A percentile compares a stretch with the other conserved stretches of the same genome.
These are phyloP conservation scores for Hericium coralloides DNA, from an alignment of 768 basidiomycete species.

Conservation along the genomic window DNA sequence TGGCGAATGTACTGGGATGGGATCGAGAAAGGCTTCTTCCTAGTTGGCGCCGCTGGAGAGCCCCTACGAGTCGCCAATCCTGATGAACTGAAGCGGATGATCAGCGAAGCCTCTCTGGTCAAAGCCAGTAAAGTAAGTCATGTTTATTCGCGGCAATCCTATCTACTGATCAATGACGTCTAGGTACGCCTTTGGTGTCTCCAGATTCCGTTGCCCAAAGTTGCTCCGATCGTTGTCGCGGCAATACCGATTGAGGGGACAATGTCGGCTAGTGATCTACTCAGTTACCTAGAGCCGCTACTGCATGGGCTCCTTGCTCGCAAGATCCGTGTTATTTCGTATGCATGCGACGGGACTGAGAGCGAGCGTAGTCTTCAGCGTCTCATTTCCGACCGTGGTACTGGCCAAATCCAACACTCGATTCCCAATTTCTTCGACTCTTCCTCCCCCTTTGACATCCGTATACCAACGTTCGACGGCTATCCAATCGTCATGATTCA, in stretches of 20 bases:
- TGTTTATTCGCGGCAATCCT: too few species aligned
- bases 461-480: too few species aligned
- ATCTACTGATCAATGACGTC: too few species aligned
- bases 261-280: conserved; percentile 14
- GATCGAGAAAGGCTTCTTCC: conserved; percentile 9
- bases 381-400: too few species aligned
- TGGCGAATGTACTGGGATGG: conserved; percentile 21
- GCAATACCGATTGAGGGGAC: conserved; percentile 21
- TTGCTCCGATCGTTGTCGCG: conserved; percentile 28
- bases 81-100: conserved; percentile 8
- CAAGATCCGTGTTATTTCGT: conserved; percentile 21
- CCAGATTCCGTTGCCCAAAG: conserved; percentile 23
- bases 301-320: conserved; percentile 19
- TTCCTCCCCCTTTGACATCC: too few species aligned
- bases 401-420: too few species aligned
- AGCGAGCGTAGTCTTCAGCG: conserved; percentile 19
- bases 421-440: too few species aligned
- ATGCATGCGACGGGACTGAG: conserved; percentile 27
- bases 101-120: conserved; percentile 6
- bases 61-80: conserved; percentile 18
- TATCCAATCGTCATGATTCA: conserved; percentile 17
- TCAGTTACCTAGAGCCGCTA: conserved; percentile 8
- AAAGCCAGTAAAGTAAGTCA: conserved; percentile 19
- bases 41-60: conserved; percentile 20
- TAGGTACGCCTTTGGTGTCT: conserved; percentile 24